phyloP scores from a whole-genome alignment of 306 rosid genomes.

The Phaseolus lunatus region DNA sequence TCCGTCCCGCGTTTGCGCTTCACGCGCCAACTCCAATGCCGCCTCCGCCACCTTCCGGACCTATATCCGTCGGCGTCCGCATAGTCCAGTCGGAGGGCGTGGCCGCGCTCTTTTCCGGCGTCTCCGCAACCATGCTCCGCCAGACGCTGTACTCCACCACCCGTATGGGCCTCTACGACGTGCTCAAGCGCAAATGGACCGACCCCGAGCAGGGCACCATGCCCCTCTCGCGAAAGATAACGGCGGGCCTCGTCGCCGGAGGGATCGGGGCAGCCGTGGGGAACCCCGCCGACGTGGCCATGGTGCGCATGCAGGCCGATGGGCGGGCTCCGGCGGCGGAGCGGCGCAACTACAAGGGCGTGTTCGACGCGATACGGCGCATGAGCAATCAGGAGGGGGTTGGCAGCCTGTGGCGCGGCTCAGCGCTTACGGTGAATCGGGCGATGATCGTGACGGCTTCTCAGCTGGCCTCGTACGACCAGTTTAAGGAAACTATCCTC shows the following conservation, averaged over 20 bases:
- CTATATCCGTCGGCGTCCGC: slow-evolving; percentile 57
- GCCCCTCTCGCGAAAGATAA: slow-evolving; percentile 55
- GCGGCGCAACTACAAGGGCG: slow-evolving; percentile 78
- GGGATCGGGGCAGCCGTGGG: slow-evolving; percentile 86
- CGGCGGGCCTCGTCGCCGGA: slow-evolving; percentile 73
- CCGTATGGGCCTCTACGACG: slow-evolving; percentile 85
- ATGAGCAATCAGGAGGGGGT: slow-evolving; percentile 77
- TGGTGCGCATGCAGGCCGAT: slow-evolving; percentile 96
- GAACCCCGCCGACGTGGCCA: slow-evolving; percentile 90
- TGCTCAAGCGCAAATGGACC: slow-evolving; percentile 70
- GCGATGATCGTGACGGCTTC: slow-evolving; percentile 97
- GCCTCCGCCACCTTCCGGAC: slow-evolving; percentile 46
- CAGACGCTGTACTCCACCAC: slow-evolving; percentile 85
- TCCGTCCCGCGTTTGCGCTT: slow-evolving; percentile 65
- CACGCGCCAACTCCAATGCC: slow-evolving; percentile 44
- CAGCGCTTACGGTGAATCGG: slow-evolving; percentile 85
- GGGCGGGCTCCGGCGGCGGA: slow-evolving; percentile 72
- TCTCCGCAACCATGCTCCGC: slow-evolving; percentile 84
- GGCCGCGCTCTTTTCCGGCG: slow-evolving; percentile 70
- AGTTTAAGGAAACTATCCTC: slow-evolving; percentile 73
- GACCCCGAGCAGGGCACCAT: slow-evolving; percentile 59
- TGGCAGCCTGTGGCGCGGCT: slow-evolving; percentile 87
- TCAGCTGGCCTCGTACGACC: slow-evolving; percentile 83
- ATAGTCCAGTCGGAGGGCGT: slow-evolving; percentile 63
- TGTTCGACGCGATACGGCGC: slow-evolving; percentile 65